Conservation (phyloP, 306 rosid genomes). For the Vigna mungo region DNA sequence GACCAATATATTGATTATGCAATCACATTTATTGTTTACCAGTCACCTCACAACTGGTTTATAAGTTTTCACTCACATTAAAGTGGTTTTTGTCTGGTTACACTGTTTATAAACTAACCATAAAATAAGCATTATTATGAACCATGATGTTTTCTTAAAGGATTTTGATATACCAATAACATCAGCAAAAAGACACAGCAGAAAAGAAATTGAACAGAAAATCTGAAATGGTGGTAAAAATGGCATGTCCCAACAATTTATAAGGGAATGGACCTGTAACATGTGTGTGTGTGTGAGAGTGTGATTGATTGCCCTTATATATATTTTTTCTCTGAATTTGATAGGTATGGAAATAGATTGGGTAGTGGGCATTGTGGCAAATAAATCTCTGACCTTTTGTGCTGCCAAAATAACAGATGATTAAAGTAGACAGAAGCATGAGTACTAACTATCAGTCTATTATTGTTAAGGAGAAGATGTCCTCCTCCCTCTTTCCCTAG, state of each 20-base stretch:
- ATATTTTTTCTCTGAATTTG: constrained; percentile 42
- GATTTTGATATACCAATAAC: too few species aligned
- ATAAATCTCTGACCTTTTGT: constrained; percentile 54
- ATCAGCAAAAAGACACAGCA: too few species aligned
- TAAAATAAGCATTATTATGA: too few species aligned
- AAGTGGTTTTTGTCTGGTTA: not conserved
- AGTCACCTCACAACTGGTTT: constrained; percentile 5
- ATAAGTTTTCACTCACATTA: constrained; percentile 7
- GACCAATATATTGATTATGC: constrained; percentile 3
- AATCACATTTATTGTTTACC: constrained; percentile 18
- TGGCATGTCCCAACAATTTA: constrained; percentile 2
- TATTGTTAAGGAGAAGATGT: constrained; percentile 54
- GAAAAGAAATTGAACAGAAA: too few species aligned
- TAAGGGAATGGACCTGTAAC: constrained; percentile 31
- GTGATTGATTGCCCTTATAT: constrained; percentile 18
- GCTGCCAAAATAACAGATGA: constrained; percentile 59
- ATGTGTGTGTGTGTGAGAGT: constrained; percentile 25
- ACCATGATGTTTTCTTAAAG: too few species aligned
- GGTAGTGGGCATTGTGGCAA: constrained; percentile 45
- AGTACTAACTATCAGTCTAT: constrained; percentile 61
- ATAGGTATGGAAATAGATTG: constrained; percentile 44
- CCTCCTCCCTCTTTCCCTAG: constrained; percentile 51
- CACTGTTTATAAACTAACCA: too few species aligned
- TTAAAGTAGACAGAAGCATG: constrained; percentile 56
- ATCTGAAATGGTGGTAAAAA: not conserved